Evolutionary conservation across 1,139 yeast genomes (phyloP), one percentile per base, ranked within the genome.

Genomic region (Hyphopichia burtonii): DNA sequence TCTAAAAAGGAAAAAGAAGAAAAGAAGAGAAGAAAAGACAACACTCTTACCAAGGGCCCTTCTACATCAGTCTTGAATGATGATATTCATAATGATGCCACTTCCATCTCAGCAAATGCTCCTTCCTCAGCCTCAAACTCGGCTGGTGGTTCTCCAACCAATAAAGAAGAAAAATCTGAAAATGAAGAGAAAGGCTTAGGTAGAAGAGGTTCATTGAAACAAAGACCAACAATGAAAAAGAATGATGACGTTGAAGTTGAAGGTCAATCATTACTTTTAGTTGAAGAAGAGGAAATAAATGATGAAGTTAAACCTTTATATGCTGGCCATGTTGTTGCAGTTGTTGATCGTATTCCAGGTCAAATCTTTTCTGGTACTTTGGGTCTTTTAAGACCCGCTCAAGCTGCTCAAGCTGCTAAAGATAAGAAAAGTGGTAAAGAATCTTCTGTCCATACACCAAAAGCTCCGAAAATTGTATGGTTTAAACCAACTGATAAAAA

Each of bases 251-350:
- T 93, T 27, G 99, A 93, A 66, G 99, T 93, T 38, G 99, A 93
- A 65, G 99, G 99, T 39, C 99, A 93, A 66, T 86, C 96, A 1
- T 73, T 93, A 49, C 70, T 93, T 39, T 72, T 93, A 46, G 95
- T 86, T 16, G 99, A 93, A 65, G 99, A 93, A 61, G 98, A 93
- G 58, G 97, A 91, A 61, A 86, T 90, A 51, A 89, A 86, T 58
- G 98, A 93, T 60, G 96, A 88, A 39, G 81, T 83, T 51, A 91
- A 88, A 62, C 99, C 99, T 9, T 74, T 93, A 43, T 93, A 93
- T 58, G 98, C 99, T 2, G 99, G 99, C 31, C 99, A 93, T 59
- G 96, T 93, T 45, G 98, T 93, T 47, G 99, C 99, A 1, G 96
- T 93, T 18, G 86, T 93, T 53, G 99, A 93, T 61, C 85, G 99